phyloP scores from a whole-genome alignment of 352 stramenopile genomes.

The Nothophytophthora sp. region DNA sequence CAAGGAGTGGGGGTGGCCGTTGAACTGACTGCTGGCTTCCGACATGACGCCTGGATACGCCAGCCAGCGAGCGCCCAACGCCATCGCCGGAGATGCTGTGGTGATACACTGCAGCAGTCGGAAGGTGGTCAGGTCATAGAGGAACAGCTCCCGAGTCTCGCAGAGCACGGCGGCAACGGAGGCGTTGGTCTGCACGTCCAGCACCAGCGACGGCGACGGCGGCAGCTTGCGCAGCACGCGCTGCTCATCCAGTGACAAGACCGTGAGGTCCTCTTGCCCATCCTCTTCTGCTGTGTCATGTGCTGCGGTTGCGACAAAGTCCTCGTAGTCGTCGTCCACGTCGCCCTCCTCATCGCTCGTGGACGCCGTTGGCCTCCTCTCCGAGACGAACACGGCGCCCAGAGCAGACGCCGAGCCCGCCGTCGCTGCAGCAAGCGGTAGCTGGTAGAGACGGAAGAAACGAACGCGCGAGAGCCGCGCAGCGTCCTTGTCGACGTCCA shows the following conservation, averaged over 20 bases:
- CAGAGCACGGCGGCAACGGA: slow-evolving; percentile 60
- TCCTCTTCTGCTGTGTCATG: slow-evolving; percentile 28
- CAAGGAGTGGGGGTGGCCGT: slow-evolving; percentile 22
- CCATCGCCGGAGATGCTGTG: slow-evolving; percentile 61
- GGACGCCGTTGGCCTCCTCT: slow-evolving; percentile 15
- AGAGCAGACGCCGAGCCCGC: slow-evolving; percentile 22
- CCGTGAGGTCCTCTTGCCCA: slow-evolving; percentile 47
- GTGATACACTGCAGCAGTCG: slow-evolving; percentile 43
- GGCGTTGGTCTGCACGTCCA: slow-evolving; percentile 70
- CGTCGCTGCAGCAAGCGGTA: slow-evolving; percentile 6
- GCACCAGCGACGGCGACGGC: slow-evolving; percentile 58
- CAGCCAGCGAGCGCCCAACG: slow-evolving; percentile 68
- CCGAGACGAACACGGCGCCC: slow-evolving; percentile 50
- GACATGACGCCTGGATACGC: slow-evolving; percentile 57
- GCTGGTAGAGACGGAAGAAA: slow-evolving; percentile 63
- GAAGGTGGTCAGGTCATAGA: slow-evolving; percentile 59
- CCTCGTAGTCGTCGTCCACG: too few species aligned
- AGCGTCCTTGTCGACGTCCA: slow-evolving; percentile 45
- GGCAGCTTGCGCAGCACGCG: slow-evolving; percentile 51
- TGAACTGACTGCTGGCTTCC: slow-evolving; percentile 9
- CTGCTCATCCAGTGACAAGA: slow-evolving; percentile 57
- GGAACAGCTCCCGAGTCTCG: slow-evolving; percentile 65
- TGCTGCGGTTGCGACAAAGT: slow-evolving; percentile 27
- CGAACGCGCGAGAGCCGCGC: slow-evolving; percentile 47
- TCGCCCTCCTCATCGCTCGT: slow-evolving; percentile 28